These are phyloP conservation scores for Dothideomycetes sp. DNA, from an alignment of 2,329 filamentous ascomycete genomes.

Conservation along the genomic window DNA sequence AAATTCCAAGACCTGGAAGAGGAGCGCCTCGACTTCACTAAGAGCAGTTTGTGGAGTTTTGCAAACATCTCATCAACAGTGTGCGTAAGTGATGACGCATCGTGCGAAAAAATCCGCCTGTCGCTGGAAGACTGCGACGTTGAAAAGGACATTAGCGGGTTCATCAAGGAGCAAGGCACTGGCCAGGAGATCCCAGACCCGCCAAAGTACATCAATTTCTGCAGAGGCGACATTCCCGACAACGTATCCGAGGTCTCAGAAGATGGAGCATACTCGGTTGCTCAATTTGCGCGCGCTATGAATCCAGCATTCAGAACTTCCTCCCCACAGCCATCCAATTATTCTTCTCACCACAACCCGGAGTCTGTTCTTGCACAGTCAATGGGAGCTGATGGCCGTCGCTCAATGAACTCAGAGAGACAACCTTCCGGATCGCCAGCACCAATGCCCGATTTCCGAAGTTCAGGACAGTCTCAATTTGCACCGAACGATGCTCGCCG, in stretches of 20 bases:
- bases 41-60: constrained; percentile 96
- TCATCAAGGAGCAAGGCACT: constrained; percentile 82
- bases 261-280: constrained; percentile 84
- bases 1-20: constrained; percentile 99
- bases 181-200: constrained; percentile 96
- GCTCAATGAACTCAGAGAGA: neutral
- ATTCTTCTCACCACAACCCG: constrained; percentile 84
- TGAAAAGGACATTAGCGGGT: constrained; percentile 80
- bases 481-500: constrained; percentile 4
- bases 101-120: constrained; percentile 90
- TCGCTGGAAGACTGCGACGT: constrained; percentile 94
- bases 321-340: constrained; percentile 87
- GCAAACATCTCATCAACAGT: constrained; percentile 96
- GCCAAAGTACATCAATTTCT: constrained; percentile 98
- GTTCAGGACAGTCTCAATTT: constrained; percentile 5
- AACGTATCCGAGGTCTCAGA: constrained; percentile 73
- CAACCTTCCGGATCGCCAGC: constrained; percentile 11
- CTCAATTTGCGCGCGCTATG: constrained; percentile 88
- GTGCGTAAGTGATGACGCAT: constrained; percentile 92
- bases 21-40: constrained; percentile 91
- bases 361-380: constrained; percentile 62
- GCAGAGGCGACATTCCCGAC: constrained; percentile 73
- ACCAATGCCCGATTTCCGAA: neutral
- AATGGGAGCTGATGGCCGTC: constrained; percentile 33
- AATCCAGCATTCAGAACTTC: constrained; percentile 94